phyloP scores from a whole-genome alignment of 202 grass and related monocot species.

The Saccharum hybrid region DNA sequence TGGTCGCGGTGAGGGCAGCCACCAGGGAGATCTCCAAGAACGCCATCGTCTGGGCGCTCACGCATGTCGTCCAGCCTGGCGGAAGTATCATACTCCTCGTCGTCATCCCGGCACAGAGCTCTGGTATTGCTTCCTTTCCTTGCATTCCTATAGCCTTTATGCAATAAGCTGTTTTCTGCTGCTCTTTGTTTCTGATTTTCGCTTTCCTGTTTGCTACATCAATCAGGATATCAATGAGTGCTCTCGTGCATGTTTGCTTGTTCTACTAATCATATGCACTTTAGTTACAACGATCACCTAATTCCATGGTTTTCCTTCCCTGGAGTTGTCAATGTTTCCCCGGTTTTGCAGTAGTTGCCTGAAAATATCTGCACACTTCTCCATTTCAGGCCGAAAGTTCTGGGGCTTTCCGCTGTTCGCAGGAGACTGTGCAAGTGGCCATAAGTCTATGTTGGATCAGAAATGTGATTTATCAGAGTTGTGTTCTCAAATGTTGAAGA shows the following conservation, averaged over 20 bases:
- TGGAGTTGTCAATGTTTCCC: background rate
- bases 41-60: constrained; percentile 90
- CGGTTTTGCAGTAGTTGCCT: constrained; percentile 12
- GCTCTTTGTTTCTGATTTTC: constrained; percentile 5
- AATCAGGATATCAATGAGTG: background rate
- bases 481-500: constrained; percentile 80
- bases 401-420: constrained; percentile 95
- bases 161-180: no score
- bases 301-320: constrained; percentile 22
- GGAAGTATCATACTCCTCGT: constrained; percentile 83
- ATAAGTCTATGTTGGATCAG: constrained; percentile 81
- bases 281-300: constrained; percentile 21
- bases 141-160: no score
- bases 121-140: constrained; percentile 52
- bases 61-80: constrained; percentile 89
- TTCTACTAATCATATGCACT: background rate
- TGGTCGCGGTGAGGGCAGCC: constrained; percentile 78
- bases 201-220: constrained; percentile 7
- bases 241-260: constrained; percentile 13
- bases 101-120: constrained; percentile 72
- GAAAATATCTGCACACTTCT: constrained; percentile 26
- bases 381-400: constrained; percentile 77
- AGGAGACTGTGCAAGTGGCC: constrained; percentile 91
- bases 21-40: constrained; percentile 91
- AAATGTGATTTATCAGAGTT: constrained; percentile 89